Evolutionary conservation across 169 alveolate species (phyloP).

Genomic region (Toxoplasma gondii): DNA sequence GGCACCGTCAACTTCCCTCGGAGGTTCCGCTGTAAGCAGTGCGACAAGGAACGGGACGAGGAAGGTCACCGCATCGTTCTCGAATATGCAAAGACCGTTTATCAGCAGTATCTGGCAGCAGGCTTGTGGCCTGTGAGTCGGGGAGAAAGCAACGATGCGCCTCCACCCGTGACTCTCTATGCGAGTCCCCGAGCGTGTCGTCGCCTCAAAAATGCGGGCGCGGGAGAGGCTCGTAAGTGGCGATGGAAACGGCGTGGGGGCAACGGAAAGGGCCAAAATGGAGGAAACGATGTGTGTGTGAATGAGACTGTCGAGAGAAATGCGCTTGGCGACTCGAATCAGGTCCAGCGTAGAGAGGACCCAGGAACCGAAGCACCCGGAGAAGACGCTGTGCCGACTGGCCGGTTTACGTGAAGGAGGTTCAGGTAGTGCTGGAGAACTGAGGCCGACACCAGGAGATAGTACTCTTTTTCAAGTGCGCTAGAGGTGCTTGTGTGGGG

Average conservation of each 20-base stretch:
- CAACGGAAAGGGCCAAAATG: not conserved
- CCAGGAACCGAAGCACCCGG: not conserved
- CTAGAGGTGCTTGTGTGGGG: too few species aligned
- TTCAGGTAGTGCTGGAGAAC: not conserved
- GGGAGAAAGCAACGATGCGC: not conserved
- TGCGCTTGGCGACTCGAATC: not conserved
- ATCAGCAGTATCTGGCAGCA: constrained; percentile 38
- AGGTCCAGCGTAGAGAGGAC: not conserved
- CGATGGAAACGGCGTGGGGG: not conserved
- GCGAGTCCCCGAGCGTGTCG: not conserved
- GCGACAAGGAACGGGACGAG: constrained; percentile 70
- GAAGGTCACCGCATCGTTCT: constrained; percentile 76
- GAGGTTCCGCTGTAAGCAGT: constrained; percentile 74
- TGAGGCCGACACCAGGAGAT: not conserved
- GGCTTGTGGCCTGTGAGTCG: not conserved
- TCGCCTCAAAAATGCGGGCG: not conserved
- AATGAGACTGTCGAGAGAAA: not conserved
- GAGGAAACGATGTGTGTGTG: not conserved
- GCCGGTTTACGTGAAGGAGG: not conserved
- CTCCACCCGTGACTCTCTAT: not conserved
- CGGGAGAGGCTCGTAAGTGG: not conserved
- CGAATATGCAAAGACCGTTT: constrained; percentile 73
- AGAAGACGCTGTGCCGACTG: not conserved
- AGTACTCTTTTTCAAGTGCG: not conserved
- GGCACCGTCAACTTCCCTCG: constrained; percentile 78